Base-by-base conservation (phyloP, 768 basidiomycete genomes). In the Exsudoporus frostii region DNA sequence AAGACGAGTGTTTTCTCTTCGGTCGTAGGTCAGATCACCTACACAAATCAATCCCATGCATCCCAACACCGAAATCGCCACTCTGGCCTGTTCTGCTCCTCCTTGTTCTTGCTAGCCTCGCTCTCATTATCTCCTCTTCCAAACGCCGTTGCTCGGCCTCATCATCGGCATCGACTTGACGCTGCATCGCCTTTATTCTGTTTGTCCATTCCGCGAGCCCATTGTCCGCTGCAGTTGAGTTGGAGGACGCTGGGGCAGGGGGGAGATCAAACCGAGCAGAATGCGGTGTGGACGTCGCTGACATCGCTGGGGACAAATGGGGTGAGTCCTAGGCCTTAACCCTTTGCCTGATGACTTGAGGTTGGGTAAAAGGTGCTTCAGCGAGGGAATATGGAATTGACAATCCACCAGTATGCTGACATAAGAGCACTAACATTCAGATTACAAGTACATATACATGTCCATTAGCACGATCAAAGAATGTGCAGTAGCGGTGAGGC, bases 201-300 rank as follows among this genome's bases (percentile, higher is more conserved):
- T 73, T 85, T 14, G 89, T 80, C 90, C 90, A 92, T 67, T 92
- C 88, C 15, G 88, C 78, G n/a, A 90, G 76, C 45, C 82, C 85
- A 4, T 76, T 73, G 60, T 89, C 88, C 19, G 84, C 75, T 17
- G 63, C 45, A 7, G 58, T 36, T 5, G 65, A 51, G 32, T 20
- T 44, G 40, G 69, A 50, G 55, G 41, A 17, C 0, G 55, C 13
- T 37, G 70, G 68, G 24, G 68, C 68, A 24, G 66, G 43, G 10
- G 79, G 76, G 19, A 74, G 62, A 61, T 80, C 73, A 41, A 78
- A 65, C 45, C 68, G 65, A 25, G 66, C 43, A 7, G 69, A 45
- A 45, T 49, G 67, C 6, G 67, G 69, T 39, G 68, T 71, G 24
- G 61, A 56, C 3, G 62, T 55, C 14, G 68, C 33, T 19, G 70